These are phyloP conservation scores for Trametopsis cervina DNA, from an alignment of 768 basidiomycete genomes.

Conservation along the genomic window DNA sequence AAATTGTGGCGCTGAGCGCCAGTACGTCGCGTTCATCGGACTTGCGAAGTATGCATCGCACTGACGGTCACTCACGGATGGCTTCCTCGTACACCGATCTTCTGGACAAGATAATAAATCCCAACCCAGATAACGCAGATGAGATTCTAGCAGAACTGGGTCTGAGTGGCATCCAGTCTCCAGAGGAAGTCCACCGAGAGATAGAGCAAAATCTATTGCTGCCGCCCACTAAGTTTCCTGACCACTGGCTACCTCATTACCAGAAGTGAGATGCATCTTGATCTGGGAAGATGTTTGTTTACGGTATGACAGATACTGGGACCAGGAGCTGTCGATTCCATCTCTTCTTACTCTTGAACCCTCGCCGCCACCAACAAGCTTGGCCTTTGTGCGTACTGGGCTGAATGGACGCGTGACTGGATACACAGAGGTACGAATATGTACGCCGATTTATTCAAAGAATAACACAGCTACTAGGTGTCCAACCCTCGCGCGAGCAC, in stretches of 20 bases:
- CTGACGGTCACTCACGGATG: not conserved
- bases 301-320: slow-evolving; percentile 56
- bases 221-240: slow-evolving; percentile 58
- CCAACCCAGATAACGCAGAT: slow-evolving; percentile 32
- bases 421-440: slow-evolving; percentile 60
- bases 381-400: slow-evolving; percentile 71
- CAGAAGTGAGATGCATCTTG: slow-evolving; percentile 57
- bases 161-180: slow-evolving; percentile 49
- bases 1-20: too few species aligned
- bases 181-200: slow-evolving; percentile 51
- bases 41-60: too few species aligned
- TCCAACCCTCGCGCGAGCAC: slow-evolving; percentile 49
- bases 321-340: slow-evolving; percentile 50
- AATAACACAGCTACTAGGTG: slow-evolving; percentile 31
- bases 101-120: slow-evolving; percentile 42
- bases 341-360: slow-evolving; percentile 59
- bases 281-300: slow-evolving; percentile 1
- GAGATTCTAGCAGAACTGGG: slow-evolving; percentile 48
- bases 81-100: slow-evolving; percentile 19
- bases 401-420: slow-evolving; percentile 76
- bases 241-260: slow-evolving; percentile 71
- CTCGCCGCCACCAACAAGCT: slow-evolving; percentile 65
- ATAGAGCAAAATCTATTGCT: slow-evolving; percentile 73
- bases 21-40: too few species aligned
- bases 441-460: not conserved